Base-by-base conservation (phyloP, 2,329 filamentous ascomycete genomes). In the Botrytis galanthina region DNA sequence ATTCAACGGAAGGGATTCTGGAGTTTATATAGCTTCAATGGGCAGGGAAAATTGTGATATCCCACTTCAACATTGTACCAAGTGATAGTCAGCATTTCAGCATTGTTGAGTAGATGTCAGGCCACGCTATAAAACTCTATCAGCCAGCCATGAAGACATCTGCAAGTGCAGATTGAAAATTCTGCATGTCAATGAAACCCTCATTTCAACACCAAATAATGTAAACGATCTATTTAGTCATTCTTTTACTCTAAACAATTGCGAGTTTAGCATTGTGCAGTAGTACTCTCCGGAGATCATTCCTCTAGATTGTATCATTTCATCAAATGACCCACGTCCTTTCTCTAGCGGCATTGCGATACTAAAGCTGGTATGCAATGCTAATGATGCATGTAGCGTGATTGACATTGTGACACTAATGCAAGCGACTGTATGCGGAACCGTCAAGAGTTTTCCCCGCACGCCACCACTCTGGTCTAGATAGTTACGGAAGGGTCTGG, bases 21-120 rank as follows among this genome's bases (percentile, higher is more conserved):
- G 26, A 14, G 60, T 64, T 64, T 71, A 71, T 71, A 71, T 71
- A 71, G 54, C 46, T 64, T 12, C 9, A 44, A 64, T 54, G 46
- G 10, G 46, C 20, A 44, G 35, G 14, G 4, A 35, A 42, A 46
- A 51, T 51, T 9, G 4, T 42, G 35, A 64, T 57, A 71, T 57
- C 12, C 8, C 18, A 4, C 57, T 71, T 62, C 60, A 57, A 42
- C 35, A 71, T 44, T 35, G 22, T 18, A 32, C 35, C 44, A 51
- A 64, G 46, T 9, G 44, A 42, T 32, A 29, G 32, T 51, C 42
- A 44, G 46, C 9, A 64, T 32, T 54, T 8, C 60, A 35, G 44
- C n/a, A 44, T 57, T 39, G 54, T 48, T 61, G 39, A 61, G 68
- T 46, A n/a, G 6, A 22, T 59, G 0, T n/a, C 12, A 12, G 16